Evolutionary conservation across 139 green algal genomes (phyloP).

Genomic region (Coelastrella sp.): DNA sequence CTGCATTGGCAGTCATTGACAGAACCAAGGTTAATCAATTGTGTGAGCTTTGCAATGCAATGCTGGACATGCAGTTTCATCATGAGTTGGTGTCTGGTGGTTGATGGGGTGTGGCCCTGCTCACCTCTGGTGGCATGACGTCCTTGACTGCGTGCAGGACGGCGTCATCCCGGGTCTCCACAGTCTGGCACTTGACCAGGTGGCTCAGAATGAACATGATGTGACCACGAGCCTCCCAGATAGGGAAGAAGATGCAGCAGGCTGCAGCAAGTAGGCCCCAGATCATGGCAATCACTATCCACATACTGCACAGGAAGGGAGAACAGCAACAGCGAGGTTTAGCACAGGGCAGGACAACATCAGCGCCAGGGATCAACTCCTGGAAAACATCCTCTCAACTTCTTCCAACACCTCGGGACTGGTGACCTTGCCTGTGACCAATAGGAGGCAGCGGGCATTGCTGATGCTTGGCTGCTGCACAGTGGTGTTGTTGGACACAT

Average conservation of each 20-base stretch:
- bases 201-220: slow-evolving; percentile 52
- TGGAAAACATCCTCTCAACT: too few relatives aligned
- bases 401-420: too few relatives aligned
- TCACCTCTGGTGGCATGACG: slow-evolving; percentile 31
- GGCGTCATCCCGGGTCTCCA: slow-evolving; percentile 22
- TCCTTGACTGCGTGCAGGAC: slow-evolving; percentile 21
- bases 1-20: neutral
- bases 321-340: neutral
- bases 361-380: neutral
- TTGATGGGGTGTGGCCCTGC: neutral
- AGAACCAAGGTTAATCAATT: neutral
- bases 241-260: slow-evolving; percentile 73
- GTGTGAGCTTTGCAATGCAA: too few relatives aligned
- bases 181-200: slow-evolving; percentile 25
- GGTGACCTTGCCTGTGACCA: too few relatives aligned
- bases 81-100: neutral
- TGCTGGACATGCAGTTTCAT: too few relatives aligned
- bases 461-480: neutral
- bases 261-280: slow-evolving; percentile 74
- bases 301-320: slow-evolving; percentile 62
- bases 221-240: slow-evolving; percentile 66
- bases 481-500: neutral
- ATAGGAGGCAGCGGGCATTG: too few relatives aligned
- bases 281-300: slow-evolving; percentile 74
- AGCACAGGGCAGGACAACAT: neutral